Percentiles rank a stretch among this genome's conserved stretches.
These are phyloP conservation scores for Puccinia novopanici DNA, from an alignment of 1,284 basidiomycete species.

Conservation along the genomic window DNA sequence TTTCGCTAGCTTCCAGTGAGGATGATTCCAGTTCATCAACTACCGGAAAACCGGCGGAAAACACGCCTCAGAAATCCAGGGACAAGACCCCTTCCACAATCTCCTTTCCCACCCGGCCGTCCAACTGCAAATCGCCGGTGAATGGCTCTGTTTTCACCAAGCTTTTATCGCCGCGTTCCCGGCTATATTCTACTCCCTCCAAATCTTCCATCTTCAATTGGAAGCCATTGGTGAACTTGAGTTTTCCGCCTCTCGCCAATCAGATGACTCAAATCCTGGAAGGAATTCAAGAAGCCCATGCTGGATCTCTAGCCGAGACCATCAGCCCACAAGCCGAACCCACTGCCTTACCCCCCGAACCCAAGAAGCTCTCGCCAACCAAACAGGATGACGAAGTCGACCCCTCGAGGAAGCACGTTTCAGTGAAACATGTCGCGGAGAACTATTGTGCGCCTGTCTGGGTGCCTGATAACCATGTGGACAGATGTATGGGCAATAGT, in stretches of 20 bases:
- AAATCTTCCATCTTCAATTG: constrained; percentile 27
- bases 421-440: constrained; percentile 65
- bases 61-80: constrained; percentile 35
- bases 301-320: neutral
- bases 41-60: constrained; percentile 15
- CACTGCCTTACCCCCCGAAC: neutral
- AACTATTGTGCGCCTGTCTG: constrained; percentile 88
- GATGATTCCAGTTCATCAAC: constrained; percentile 16
- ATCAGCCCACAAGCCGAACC: neutral
- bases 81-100: neutral
- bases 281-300: constrained; percentile 20
- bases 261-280: constrained; percentile 28
- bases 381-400: neutral
- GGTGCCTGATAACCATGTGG: constrained; percentile 81
- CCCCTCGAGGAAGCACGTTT: neutral
- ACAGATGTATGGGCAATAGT: constrained; percentile 70
- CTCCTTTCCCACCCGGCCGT: constrained; percentile 20
- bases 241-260: constrained; percentile 5
- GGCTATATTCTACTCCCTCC: neutral
- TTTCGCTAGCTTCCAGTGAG: constrained; percentile 57
- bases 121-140: constrained; percentile 19
- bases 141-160: neutral
- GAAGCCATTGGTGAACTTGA: constrained; percentile 4
- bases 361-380: neutral
- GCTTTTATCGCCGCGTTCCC: constrained; percentile 15